These are phyloP conservation scores for Ophiostoma quercus DNA, from an alignment of 2,329 filamentous ascomycete genomes.

Conservation along the genomic window DNA sequence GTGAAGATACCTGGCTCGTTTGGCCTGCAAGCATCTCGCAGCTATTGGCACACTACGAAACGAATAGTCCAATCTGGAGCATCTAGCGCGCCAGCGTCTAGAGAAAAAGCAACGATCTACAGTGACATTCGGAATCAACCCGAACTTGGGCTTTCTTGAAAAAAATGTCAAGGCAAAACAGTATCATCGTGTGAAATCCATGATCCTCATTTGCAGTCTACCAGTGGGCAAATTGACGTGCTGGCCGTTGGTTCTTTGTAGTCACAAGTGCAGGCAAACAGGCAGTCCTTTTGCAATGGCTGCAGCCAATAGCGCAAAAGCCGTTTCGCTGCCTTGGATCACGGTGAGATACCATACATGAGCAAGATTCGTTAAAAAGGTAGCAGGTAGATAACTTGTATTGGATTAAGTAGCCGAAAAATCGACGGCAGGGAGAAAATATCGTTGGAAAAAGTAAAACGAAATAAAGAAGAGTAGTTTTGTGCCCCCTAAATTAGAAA, in stretches of 20 bases:
- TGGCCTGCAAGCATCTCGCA: neutral
- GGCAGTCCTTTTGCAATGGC: neutral
- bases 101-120: neutral
- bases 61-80: neutral
- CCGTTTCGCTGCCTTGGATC: neutral
- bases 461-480: neutral
- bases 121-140: neutral
- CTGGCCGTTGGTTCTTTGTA: neutral
- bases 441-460: neutral
- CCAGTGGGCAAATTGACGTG: neutral
- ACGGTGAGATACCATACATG: no score
- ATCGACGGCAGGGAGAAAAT: neutral
- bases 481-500: neutral
- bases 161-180: neutral
- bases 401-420: neutral
- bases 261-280: neutral
- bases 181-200: neutral
- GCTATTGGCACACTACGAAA: neutral
- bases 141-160: neutral
- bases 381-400: no score
- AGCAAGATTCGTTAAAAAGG: no score
- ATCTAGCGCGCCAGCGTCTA: neutral
- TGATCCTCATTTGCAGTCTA: neutral
- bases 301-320: neutral
- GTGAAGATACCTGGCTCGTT: neutral